These are phyloP conservation scores for Metarhizium rileyi DNA, from an alignment of 2,329 filamentous ascomycete species.

Conservation along the genomic window DNA sequence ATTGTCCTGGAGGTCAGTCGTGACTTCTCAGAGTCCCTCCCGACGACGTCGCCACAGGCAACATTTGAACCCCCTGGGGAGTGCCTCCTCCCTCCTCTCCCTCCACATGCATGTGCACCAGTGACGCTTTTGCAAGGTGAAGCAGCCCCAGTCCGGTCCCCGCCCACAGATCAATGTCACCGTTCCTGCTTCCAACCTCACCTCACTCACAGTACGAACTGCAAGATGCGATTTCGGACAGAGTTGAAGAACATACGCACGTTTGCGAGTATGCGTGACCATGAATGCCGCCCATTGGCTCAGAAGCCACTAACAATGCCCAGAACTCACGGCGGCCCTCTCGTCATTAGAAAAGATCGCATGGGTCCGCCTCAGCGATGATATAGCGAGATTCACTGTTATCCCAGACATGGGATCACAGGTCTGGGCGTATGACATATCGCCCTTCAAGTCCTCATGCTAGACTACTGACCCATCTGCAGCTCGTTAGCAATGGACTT, in stretches of 20 bases:
- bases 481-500: conserved; percentile 61
- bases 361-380: conserved; percentile 82
- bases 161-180: background rate
- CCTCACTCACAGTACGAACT: background rate
- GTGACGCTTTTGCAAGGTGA: no score
- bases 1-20: background rate
- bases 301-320: background rate
- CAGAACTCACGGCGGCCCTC: conserved; percentile 55
- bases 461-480: background rate
- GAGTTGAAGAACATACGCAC: conserved; percentile 57
- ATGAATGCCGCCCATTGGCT: background rate
- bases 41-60: no score
- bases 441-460: conserved; percentile 5
- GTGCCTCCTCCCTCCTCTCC: background rate
- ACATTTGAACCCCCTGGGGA: no score
- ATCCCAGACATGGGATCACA: conserved; percentile 91
- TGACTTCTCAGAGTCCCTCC: background rate
- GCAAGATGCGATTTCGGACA: conserved; percentile 55
- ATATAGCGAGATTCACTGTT: conserved; percentile 85
- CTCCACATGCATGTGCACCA: background rate
- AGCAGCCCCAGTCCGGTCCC: background rate
- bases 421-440: conserved; percentile 76
- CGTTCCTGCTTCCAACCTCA: background rate
- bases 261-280: conserved; percentile 44
- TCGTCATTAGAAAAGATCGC: conserved; percentile 69